phyloP scores from a whole-genome alignment of 2,329 filamentous ascomycete species.

The Esteya vermicola region DNA sequence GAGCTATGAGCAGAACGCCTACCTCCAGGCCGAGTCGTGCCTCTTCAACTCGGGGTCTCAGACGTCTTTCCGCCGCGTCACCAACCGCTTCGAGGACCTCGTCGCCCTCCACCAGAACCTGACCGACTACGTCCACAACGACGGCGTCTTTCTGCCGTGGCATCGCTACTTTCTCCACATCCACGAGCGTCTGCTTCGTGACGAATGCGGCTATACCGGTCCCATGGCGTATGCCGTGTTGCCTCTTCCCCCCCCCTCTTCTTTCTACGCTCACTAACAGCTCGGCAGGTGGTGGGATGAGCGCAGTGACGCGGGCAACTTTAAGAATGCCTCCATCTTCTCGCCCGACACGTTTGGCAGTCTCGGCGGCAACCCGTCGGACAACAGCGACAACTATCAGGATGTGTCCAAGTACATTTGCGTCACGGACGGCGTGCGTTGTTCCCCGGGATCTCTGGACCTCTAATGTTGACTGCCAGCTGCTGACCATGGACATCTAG shows the following conservation, averaged over 20 bases:
- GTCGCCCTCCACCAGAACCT: conserved; percentile 8
- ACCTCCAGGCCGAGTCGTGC: conserved; percentile 4
- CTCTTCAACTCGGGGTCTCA: neutral
- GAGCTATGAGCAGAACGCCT: neutral
- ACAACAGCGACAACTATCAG: no score
- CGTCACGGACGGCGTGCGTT: conserved; percentile 17
- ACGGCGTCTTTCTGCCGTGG: conserved; percentile 22
- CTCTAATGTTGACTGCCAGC: no score
- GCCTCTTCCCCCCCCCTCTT: no score
- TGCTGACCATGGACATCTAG: no score
- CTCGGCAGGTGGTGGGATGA: conserved; percentile 31
- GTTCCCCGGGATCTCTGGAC: no score
- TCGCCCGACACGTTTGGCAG: conserved; percentile 13
- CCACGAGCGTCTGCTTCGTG: conserved; percentile 21
- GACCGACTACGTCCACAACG: conserved; percentile 5
- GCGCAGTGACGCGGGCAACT: conserved; percentile 6
- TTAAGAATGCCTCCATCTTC: conserved; percentile 20
- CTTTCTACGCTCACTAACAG: no score
- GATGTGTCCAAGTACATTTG: conserved; percentile 20
- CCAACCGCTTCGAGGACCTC: conserved; percentile 5
- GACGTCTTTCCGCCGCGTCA: conserved; percentile 1
- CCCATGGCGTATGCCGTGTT: no score
- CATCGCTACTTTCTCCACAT: conserved; percentile 23
- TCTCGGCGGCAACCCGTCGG: conserved; percentile 14
- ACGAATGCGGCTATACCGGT: conserved; percentile 22